These are phyloP conservation scores for Spathaspora arborariae DNA, from an alignment of 805 yeast genomes.

Conservation along the genomic window DNA sequence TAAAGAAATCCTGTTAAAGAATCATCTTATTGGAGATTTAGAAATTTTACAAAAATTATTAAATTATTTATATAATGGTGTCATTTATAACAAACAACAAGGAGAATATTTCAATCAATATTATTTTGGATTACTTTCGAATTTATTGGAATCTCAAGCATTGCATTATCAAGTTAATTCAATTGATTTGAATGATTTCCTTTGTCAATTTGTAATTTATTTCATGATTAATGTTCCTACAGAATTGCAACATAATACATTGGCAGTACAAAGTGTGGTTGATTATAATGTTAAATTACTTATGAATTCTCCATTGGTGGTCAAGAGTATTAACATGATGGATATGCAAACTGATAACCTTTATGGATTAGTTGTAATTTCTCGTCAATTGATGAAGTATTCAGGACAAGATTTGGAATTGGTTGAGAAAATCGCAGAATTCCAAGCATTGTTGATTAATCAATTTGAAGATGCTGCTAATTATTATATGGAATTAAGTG, in stretches of 20 bases:
- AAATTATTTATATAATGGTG: constrained; percentile 26
- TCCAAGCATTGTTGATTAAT: constrained; percentile 27
- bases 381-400: constrained; percentile 19
- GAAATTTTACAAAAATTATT: constrained; percentile 25
- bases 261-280: constrained; percentile 5
- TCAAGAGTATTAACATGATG: constrained; percentile 21
- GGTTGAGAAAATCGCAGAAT: constrained; percentile 19
- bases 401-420: constrained; percentile 2
- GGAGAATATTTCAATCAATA: constrained; percentile 17
- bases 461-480: constrained; percentile 38
- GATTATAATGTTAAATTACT: constrained; percentile 16
- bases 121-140: constrained; percentile 30
- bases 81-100: constrained; percentile 11
- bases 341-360: constrained; percentile 27
- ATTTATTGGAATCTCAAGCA: constrained; percentile 32
- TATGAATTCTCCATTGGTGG: constrained; percentile 28
- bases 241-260: constrained; percentile 4
- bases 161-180: constrained; percentile 17
- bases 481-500: constrained; percentile 29
- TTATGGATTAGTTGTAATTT: constrained; percentile 25
- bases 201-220: constrained; percentile 26
- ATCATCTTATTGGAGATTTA: constrained; percentile 27
- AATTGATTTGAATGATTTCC: constrained; percentile 22
- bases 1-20: constrained; percentile 30
- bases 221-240: constrained; percentile 14